Evolutionary conservation across 441 rosid genomes (phyloP).

Genomic region (Lagerstroemia fauriei): DNA sequence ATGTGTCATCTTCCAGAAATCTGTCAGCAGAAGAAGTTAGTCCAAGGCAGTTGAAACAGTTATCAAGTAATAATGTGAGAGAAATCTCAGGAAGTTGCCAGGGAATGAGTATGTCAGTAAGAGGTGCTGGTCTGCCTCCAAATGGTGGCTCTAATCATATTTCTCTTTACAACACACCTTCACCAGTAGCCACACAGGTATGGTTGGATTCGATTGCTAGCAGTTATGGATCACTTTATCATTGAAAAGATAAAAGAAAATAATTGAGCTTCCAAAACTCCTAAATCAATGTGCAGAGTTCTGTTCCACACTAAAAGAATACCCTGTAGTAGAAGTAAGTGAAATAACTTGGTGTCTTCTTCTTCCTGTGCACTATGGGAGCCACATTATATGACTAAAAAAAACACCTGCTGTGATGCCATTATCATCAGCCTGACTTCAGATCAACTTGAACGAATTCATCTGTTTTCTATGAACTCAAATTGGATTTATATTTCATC

Average conservation of each 20-base stretch:
- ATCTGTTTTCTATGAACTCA: background rate
- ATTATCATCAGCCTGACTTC: background rate
- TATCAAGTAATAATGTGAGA: conserved; percentile 65
- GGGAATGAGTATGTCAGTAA: conserved; percentile 37
- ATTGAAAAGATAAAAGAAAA: background rate
- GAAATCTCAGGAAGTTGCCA: conserved; percentile 69
- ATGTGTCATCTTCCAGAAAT: conserved; percentile 41
- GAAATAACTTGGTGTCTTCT: background rate
- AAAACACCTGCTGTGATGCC: background rate
- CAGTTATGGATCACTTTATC: conserved; percentile 1
- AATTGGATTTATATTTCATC: background rate
- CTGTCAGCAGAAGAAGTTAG: conserved; percentile 56
- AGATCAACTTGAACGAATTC: background rate
- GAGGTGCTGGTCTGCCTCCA: conserved; percentile 56
- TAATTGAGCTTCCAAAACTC: background rate
- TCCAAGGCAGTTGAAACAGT: conserved; percentile 65
- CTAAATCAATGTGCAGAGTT: background rate
- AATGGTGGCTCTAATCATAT: conserved; percentile 66
- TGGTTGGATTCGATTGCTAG: conserved; percentile 8
- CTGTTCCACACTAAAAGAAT: background rate
- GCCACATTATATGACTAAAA: background rate
- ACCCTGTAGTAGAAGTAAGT: background rate
- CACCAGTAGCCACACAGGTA: conserved; percentile 81
- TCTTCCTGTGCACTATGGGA: background rate
- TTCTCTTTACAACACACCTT: conserved; percentile 80